Evolutionary conservation across 2,329 filamentous ascomycete genomes (phyloP), one percentile per base, ranked within the genome.

Genomic region (Aspergillus neotritici): DNA sequence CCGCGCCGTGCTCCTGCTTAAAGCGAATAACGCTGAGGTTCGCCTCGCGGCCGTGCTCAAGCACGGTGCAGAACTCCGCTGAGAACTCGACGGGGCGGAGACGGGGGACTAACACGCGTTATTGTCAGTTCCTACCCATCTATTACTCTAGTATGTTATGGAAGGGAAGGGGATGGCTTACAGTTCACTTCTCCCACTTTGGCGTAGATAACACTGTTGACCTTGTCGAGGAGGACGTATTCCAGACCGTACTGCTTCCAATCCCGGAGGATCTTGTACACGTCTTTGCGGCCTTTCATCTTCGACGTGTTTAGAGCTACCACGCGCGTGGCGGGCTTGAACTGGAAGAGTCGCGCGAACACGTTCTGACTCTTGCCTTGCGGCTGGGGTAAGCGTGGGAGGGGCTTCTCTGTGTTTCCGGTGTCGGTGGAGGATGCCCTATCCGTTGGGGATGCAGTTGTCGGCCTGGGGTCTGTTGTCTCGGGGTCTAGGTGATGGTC

Each of bases 51-150:
- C 87, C 87, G 59, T 93, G 86, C 68, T 95, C 87, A 49, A 94
- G 84, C 31, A 94, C 84, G 2, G 85, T 88, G 70, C 94, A 94
- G 48, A 96, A 78, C 63, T 96, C 88, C 31, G 83, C 82, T 12
- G 87, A 85, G 65, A 97, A 90, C 11, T 84, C 78, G n/a, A 96
- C 89, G 42, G 88, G 84, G 61, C 90, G 93, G 61, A 96, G 79
- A 50, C 84, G 78, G 40, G 94, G 76, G 57, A 84, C 87, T 90
- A 54, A 9, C 9, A 8, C 21, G 9, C 5, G 5, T 17, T 17
- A 32, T 14, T 1, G 8, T 55, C 48, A 57, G 60, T 54, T 32
- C 44, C 31, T 31, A 17, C 3, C n/a, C n/a, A n/a, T n/a, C n/a
- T n/a, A n/a, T n/a, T 4, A 5, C 8, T 30, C 11, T 4, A 7